phyloP scores from a whole-genome alignment of 1,139 yeast genomes.

The Kodamaea derodonti region DNA sequence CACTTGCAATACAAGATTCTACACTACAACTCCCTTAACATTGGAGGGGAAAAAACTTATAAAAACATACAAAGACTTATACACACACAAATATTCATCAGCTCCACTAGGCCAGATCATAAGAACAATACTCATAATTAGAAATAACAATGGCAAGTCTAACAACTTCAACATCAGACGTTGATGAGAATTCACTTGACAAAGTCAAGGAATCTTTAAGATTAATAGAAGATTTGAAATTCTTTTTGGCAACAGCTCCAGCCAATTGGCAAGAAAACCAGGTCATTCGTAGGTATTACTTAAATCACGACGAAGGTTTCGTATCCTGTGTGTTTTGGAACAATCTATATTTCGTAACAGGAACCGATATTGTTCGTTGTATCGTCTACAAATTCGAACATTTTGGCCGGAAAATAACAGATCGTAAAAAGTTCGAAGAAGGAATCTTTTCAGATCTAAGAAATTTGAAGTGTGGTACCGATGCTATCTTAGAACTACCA shows the following conservation, averaged over 20 bases:
- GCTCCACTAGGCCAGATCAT: too few species aligned
- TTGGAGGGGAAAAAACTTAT: too few species aligned
- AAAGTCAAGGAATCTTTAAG: constrained; percentile 52
- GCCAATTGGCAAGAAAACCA: constrained; percentile 92
- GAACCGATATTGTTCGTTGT: constrained; percentile 93
- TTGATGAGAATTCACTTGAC: constrained; percentile 9
- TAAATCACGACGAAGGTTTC: constrained; percentile 86
- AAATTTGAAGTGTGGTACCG: constrained; percentile 79
- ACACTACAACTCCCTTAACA: too few species aligned
- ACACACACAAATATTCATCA: too few species aligned
- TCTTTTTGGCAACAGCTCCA: constrained; percentile 88
- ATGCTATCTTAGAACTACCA: constrained; percentile 86
- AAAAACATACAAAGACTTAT: too few species aligned
- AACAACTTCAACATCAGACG: neutral
- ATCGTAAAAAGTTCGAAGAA: constrained; percentile 93
- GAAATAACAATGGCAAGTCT: neutral
- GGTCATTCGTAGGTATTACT: constrained; percentile 77
- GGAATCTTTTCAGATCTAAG: constrained; percentile 91
- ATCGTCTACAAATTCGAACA: constrained; percentile 85
- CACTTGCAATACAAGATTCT: too few species aligned
- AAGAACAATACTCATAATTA: too few species aligned
- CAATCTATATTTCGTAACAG: constrained; percentile 84
- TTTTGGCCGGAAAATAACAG: constrained; percentile 80
- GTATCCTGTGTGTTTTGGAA: constrained; percentile 94
- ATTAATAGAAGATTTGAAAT: constrained; percentile 71